Base-by-base conservation (phyloP, 2,329 filamentous ascomycete genomes). In the Hymenoscyphus fraxineus region DNA sequence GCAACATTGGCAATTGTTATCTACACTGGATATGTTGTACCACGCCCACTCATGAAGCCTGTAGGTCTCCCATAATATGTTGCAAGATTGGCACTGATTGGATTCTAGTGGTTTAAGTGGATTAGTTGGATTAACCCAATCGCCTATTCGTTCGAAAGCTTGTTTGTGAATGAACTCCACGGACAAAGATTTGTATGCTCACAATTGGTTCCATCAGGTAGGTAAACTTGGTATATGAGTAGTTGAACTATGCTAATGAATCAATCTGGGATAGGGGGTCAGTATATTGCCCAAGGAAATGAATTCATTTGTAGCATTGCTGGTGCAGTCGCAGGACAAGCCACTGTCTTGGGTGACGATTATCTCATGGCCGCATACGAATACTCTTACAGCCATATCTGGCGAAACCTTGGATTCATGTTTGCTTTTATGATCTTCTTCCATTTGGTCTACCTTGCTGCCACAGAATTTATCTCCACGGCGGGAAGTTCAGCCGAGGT, bases 151-250 rank as follows among this genome's bases (percentile, higher is more conserved):
- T 96, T 95, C 72, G 91, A 95, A 75, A 80, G 86, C 0, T 81
- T 95, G 27, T 88, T 93, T 82, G 83, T 91, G 68, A 96, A 95
- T 76, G 92, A 96, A 76, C 96, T 96, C 16, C 67, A 68, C 51
- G 67, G 65, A 6, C 63, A 39, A 32, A n/a, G 40, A 27, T 65
- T 95, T n/a, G 85, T 85, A 1, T 95, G 94, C 47, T 72, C 71
- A 2, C 61, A 63, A 13, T 44, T 75, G 1, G 73, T 74, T 4
- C 73, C 60, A 68, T 76, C 95, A 96, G 90, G 82, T 89, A 7
- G 80, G 1, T 96, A 1, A 51, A 19, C 7, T 10, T 19, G 19
- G 10, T 10, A 1, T 19, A 19, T 10, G n/a, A 22, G n/a, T n/a
- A 22, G 3, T 22, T 22, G 3, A 27, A 54, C 4, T 54, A 54